phyloP scores from a whole-genome alignment of 1,284 basidiomycete species.

The Leccinum subatratum region DNA sequence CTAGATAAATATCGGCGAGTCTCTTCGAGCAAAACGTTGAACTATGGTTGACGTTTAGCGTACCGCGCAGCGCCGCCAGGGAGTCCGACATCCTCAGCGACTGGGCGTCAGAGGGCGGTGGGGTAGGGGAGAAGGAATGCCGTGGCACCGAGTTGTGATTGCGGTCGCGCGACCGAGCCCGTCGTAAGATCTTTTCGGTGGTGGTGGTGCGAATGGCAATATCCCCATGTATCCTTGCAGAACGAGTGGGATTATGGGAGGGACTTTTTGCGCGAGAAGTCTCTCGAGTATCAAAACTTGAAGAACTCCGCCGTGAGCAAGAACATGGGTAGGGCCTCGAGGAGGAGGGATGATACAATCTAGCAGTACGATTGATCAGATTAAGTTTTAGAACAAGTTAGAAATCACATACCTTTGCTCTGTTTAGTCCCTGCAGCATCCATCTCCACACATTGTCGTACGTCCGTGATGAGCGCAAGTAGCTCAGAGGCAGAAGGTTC shows the following conservation, averaged over 20 bases:
- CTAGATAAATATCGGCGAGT: no score
- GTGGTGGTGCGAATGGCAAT: not conserved
- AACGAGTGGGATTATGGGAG: constrained; percentile 10
- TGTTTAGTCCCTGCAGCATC: constrained; percentile 56
- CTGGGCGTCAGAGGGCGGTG: constrained; percentile 44
- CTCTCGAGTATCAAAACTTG: constrained; percentile 26
- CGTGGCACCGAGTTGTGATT: constrained; percentile 21
- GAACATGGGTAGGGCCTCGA: constrained; percentile 50
- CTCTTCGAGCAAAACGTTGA: no score
- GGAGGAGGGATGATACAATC: constrained; percentile 70
- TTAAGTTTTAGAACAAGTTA: not conserved
- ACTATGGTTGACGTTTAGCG: no score
- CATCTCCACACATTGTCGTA: constrained; percentile 69
- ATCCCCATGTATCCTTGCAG: not conserved
- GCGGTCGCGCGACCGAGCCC: constrained; percentile 12
- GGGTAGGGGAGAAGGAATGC: constrained; percentile 9
- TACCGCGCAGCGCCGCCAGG: no score
- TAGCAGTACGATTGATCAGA: constrained; percentile 26
- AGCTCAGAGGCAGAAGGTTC: no score
- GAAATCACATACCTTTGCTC: constrained; percentile 32
- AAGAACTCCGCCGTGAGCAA: constrained; percentile 61
- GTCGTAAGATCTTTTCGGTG: constrained; percentile 2
- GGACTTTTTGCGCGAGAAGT: not conserved
- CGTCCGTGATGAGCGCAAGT: no score
- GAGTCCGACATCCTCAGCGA: constrained; percentile 33